Evolutionary conservation across 148 eudicot species (phyloP), one percentile per base, ranked within the genome.

Genomic region (Heliosperma pusillum): DNA sequence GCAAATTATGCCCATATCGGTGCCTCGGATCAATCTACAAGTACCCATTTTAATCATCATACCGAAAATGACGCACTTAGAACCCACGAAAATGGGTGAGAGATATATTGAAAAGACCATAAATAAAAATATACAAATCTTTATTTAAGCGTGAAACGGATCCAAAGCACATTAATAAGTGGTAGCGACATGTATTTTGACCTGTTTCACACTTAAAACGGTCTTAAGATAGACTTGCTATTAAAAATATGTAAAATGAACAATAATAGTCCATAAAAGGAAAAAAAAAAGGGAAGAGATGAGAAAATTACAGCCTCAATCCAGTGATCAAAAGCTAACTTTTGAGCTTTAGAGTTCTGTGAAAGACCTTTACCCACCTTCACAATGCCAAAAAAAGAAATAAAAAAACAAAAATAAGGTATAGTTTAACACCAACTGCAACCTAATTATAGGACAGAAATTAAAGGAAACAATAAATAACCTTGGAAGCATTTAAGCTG

Each of bases 301-400:
- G 25, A 71, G 67, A 62, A 75, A 58, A 77, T 86, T 88, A 94
- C 98, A 79, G 95, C 97, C 80, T 94, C 97, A 87, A 94, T 91
- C 98, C 98, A 94, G 81, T 94, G 97, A 75, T 91, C 93, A 70
- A 94, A 89, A 79, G 96, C 97, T 83, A 94, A 85, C 79, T 87
- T 87, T 65, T 88, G 98, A 30, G 98, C 98, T 77, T 87, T 90
- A 55, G 84, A 86, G 68, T 94, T 90, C 71, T 83, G 80, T 22
- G 90, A 88, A 62, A 94, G 80, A n/a, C 98, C 98, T 83, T 88
- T 90, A 1, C 98, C 98, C 80, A 94, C 97, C 98, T 94, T 81
- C 40, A 71, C 5, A 65, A 70, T 13, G 10, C 56, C 12, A 42
- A 24, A 42, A 30, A 70, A 33, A 9, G n/a, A n/a, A n/a, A n/a